These are phyloP conservation scores for Chytriomyces hyalinus DNA, from an alignment of 192 early-diverging fungal species.

Conservation along the genomic window DNA sequence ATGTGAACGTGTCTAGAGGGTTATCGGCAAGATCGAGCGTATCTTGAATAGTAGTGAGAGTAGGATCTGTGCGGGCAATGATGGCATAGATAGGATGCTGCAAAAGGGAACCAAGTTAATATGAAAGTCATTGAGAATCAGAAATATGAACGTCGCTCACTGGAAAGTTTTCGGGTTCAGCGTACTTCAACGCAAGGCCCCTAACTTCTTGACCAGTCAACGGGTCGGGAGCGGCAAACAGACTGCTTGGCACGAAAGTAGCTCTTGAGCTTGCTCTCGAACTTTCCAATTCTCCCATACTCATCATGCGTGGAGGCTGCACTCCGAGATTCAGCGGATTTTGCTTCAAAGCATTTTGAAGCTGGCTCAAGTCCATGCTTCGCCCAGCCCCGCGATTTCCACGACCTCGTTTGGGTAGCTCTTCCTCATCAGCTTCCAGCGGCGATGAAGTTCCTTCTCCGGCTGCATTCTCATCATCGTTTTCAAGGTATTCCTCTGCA, in stretches of 20 bases:
- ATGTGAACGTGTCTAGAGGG: constrained; percentile 45
- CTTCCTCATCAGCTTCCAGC: background rate
- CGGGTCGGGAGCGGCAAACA: constrained; percentile 32
- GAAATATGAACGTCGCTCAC: background rate
- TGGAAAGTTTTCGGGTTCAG: constrained; percentile 36
- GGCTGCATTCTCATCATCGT: background rate
- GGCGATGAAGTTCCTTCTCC: constrained; percentile 3
- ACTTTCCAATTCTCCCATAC: background rate
- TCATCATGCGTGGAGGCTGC: constrained; percentile 1
- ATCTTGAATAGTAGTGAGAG: constrained; percentile 38
- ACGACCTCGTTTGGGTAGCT: background rate
- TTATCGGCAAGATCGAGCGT: constrained; percentile 51
- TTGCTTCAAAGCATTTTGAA: constrained; percentile 43
- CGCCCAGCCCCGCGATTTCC: constrained; percentile 23
- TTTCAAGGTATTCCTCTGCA: background rate
- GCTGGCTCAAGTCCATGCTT: constrained; percentile 13
- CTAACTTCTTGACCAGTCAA: constrained; percentile 44
- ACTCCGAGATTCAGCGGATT: constrained; percentile 19
- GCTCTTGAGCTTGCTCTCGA: constrained; percentile 1
- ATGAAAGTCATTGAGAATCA: background rate
- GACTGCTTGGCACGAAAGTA: constrained; percentile 31
- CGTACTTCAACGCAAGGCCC: constrained; percentile 44
- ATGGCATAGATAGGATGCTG: constrained; percentile 44
- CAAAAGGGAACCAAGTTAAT: background rate
- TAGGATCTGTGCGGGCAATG: constrained; percentile 52